Conservation (phyloP, 1,139 yeast species). For the Blastobotrys arbuscula region DNA sequence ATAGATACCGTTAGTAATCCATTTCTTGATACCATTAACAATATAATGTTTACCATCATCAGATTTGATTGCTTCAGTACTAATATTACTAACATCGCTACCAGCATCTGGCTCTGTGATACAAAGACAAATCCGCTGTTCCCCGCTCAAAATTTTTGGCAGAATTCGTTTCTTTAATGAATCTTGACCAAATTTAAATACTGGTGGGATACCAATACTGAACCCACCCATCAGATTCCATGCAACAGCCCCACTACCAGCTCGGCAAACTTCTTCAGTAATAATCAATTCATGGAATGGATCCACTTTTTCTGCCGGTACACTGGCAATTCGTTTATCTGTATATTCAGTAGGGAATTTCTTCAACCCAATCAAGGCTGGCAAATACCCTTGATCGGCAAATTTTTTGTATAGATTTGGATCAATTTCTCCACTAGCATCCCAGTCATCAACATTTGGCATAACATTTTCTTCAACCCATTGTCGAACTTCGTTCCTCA, state of each 20-base stretch:
- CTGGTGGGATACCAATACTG: constrained; percentile 40
- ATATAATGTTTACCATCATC: constrained; percentile 39
- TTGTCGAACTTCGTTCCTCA: constrained; percentile 37
- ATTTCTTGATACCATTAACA: constrained; percentile 42
- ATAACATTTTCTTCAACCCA: constrained; percentile 38
- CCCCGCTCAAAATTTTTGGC: constrained; percentile 36
- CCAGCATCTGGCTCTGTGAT: constrained; percentile 44
- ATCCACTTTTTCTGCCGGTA: constrained; percentile 36
- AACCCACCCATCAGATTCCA: constrained; percentile 40
- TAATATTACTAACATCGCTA: constrained; percentile 41
- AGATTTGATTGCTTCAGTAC: constrained; percentile 36
- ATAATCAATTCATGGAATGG: constrained; percentile 37
- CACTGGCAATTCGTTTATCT: constrained; percentile 30
- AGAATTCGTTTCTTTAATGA: constrained; percentile 33
- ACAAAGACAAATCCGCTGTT: constrained; percentile 39
- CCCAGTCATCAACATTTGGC: constrained; percentile 42
- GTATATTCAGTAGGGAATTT: constrained; percentile 34
- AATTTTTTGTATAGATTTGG: constrained; percentile 30
- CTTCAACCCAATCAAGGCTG: constrained; percentile 32
- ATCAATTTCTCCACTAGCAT: constrained; percentile 33
- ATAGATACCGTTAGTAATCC: constrained; percentile 43
- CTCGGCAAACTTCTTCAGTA: constrained; percentile 37
- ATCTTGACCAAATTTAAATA: constrained; percentile 34
- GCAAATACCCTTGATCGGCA: constrained; percentile 33
- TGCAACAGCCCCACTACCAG: constrained; percentile 39